A percentile compares a stretch with the other conserved stretches of the same genome.
Conservation (phyloP, 768 basidiomycete genomes). For the Leccinum olivaceopallidum region DNA sequence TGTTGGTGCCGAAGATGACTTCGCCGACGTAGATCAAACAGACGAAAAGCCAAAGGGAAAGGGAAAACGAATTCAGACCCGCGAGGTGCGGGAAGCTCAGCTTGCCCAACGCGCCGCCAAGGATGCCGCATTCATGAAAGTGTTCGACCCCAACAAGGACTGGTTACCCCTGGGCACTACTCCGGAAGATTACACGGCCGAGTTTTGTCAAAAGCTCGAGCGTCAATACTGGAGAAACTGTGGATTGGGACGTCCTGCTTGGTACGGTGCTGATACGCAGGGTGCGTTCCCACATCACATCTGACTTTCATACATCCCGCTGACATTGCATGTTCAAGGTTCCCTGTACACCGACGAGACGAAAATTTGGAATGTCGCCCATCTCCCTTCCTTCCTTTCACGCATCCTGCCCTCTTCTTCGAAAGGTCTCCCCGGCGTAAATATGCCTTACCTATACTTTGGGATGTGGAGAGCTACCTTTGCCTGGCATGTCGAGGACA, state of each 20-base stretch:
- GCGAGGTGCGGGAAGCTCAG: conserved; percentile 47
- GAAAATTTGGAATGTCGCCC: conserved; percentile 91
- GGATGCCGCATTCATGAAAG: conserved; percentile 59
- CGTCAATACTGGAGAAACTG: conserved; percentile 91
- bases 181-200: conserved; percentile 78
- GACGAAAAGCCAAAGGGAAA: conserved; percentile 40
- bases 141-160: conserved; percentile 68
- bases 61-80: conserved; percentile 44
- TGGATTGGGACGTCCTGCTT: conserved; percentile 84
- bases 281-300: conserved; percentile 50
- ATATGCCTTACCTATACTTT: conserved; percentile 96
- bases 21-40: conserved; percentile 19
- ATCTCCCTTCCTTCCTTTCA: conserved; percentile 82
- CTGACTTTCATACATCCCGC: neutral
- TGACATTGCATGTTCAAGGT: conserved; percentile 36
- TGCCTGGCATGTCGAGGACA: conserved; percentile 99
- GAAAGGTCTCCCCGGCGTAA: conserved; percentile 88
- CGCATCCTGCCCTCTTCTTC: conserved; percentile 69
- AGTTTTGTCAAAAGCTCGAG: conserved; percentile 87
- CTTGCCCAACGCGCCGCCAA: conserved; percentile 47
- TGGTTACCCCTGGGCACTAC: conserved; percentile 82
- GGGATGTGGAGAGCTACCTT: conserved; percentile 99
- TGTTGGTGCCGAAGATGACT: conserved; percentile 17
- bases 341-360: conserved; percentile 76
- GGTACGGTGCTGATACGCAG: conserved; percentile 97